Evolutionary conservation across 129 eudicot species (phyloP), one percentile per base, ranked within the genome.

Genomic region (Flaveria robusta): DNA sequence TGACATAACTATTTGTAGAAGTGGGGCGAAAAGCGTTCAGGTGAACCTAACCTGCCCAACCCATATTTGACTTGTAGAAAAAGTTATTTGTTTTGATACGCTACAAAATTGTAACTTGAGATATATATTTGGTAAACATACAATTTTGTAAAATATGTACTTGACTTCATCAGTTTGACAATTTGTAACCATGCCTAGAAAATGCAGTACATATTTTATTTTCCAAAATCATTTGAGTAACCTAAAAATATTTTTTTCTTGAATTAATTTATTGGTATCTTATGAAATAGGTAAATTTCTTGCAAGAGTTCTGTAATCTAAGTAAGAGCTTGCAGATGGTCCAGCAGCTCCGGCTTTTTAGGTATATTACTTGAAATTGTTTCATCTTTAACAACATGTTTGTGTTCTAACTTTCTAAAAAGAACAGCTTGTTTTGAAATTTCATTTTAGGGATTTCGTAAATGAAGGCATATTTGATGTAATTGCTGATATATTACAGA

Each of bases 271-370:
- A 23, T 52, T 70, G 42, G 51, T 22, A 45, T 64, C 1, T 45
- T 37, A 64, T 75, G 52, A 60, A 63, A 22, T 74, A 93, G 98
- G 96, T 93, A 68, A 79, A 68, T 63, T 91, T 93, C 84, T 85
- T 93, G 93, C 96, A 88, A 39, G 98, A 93, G 81, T 93, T 90
- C 22, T 93, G 97, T 80, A 85, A 79, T 59, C 70, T 88, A 76
- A 87, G 90, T 85, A 93, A 93, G 91, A 93, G 98, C 83, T 85
- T 93, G 86, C 98, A 91, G 74, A 74, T 84, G 91, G 93, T 81
- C 29, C 96, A 93, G 76, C 97, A 93, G 76, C 82, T 71, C 42
- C 93, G 91, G 58, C 86, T 93, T 42, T 79, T 85, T 66, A 87
- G 98, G 98, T 87, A 88, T 78, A 74, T 52, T 31, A 58, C 15